A percentile compares a stretch with the other conserved stretches of the same genome.
Evolutionary conservation across 2,329 filamentous ascomycete genomes (phyloP).

Genomic region (Verticillium longisporum): DNA sequence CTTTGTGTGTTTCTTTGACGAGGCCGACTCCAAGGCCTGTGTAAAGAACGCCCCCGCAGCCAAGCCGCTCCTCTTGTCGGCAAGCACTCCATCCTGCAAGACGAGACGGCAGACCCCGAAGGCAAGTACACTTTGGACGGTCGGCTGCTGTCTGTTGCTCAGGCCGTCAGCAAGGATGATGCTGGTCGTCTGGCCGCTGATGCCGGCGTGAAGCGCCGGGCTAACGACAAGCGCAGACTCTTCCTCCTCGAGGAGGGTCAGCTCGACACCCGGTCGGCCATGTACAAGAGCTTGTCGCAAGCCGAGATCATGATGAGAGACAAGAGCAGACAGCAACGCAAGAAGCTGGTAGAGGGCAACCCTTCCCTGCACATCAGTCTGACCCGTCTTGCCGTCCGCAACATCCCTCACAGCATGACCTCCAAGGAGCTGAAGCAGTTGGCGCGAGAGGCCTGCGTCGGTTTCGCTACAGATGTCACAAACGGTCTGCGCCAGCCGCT

Average conservation of each 20-base stretch:
- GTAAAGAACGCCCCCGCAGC: conserved; percentile 61
- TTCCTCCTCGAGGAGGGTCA: conserved; percentile 85
- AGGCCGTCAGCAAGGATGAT: conserved; percentile 77
- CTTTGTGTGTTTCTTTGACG: conserved; percentile 86
- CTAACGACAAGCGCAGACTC: conserved; percentile 84
- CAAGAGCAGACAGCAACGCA: conserved; percentile 77
- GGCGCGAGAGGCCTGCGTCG: conserved; percentile 86
- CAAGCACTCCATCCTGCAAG: conserved; percentile 79
- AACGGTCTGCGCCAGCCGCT: conserved; percentile 66
- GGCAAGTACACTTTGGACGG: conserved; percentile 89
- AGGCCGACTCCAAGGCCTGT: conserved; percentile 69
- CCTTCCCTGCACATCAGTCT: conserved; percentile 83
- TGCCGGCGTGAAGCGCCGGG: conserved; percentile 55
- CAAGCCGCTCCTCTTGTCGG: conserved; percentile 33
- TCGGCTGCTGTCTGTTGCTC: conserved; percentile 75
- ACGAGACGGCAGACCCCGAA: conserved; percentile 72
- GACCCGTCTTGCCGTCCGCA: conserved; percentile 84
- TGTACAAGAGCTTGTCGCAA: conserved; percentile 70
- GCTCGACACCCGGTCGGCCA: conserved; percentile 67
- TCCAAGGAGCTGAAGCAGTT: conserved; percentile 88
- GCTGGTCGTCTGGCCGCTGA: conserved; percentile 69
- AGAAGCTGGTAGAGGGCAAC: conserved; percentile 85
- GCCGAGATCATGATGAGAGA: conserved; percentile 84
- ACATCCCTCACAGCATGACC: conserved; percentile 75
- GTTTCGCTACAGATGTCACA: conserved; percentile 87